Conservation (phyloP, 2,329 filamentous ascomycete genomes). For the Diaporthe sp. region DNA sequence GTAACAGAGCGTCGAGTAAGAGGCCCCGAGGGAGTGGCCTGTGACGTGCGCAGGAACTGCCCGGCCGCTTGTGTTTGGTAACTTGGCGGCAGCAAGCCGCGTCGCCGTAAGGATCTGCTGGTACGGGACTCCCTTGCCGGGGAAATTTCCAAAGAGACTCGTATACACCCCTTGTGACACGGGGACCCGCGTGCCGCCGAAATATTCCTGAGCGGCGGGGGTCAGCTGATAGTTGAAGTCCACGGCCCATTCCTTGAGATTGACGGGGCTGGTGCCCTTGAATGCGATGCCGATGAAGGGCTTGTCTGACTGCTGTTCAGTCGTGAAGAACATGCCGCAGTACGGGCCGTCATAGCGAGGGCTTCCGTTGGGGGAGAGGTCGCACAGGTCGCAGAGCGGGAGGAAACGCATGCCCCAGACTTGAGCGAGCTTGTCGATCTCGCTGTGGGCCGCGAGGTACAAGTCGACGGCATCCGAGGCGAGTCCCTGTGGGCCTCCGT, state of each 20-base stretch:
- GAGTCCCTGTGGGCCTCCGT: not conserved
- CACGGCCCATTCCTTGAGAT: not conserved
- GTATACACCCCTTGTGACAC: not conserved
- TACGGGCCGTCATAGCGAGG: not conserved
- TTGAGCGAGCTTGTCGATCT: not conserved
- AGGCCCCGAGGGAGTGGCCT: not conserved
- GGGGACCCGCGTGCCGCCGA: not conserved
- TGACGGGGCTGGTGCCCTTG: not conserved
- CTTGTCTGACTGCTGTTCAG: not conserved
- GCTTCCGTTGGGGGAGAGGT: not conserved
- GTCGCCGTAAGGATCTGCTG: not conserved
- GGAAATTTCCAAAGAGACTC: not conserved
- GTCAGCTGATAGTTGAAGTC: not conserved
- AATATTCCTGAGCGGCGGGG: not conserved
- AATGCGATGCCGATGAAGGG: not conserved
- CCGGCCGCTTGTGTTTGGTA: not conserved
- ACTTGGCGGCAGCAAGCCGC: not conserved
- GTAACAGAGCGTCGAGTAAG: conserved; percentile 1
- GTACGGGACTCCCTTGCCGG: not conserved
- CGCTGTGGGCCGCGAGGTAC: not conserved
- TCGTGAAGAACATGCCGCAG: not conserved
- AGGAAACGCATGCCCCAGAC: conserved; percentile 5
- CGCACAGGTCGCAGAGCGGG: not conserved
- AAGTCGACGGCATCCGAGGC: not conserved
- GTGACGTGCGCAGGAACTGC: not conserved